A percentile compares a stretch with the other conserved stretches of the same genome.
Evolutionary conservation across 495 filamentous ascomycete species (phyloP).

Genomic region (Aspergillus carlsbadensis): DNA sequence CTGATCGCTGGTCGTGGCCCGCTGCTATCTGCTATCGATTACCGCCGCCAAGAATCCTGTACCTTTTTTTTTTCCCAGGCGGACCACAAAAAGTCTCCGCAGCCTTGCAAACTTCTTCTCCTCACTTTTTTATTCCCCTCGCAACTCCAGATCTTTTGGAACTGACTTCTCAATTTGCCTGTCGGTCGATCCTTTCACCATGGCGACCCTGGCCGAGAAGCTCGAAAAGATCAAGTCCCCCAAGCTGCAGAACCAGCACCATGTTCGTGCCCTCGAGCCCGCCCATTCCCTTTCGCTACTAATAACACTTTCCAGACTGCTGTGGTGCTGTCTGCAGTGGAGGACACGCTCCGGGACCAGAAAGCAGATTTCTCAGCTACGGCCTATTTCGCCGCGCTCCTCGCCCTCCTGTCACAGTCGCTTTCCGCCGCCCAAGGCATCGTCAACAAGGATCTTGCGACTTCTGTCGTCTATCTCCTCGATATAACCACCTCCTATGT

Average conservation of each 20-base stretch:
- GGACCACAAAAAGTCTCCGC: conserved; percentile 33
- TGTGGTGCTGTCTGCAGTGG: conserved; percentile 84
- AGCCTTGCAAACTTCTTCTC: conserved; percentile 21
- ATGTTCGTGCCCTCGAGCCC: conserved; percentile 52
- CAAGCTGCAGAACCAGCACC: conserved; percentile 91
- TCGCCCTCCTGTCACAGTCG: conserved; percentile 80
- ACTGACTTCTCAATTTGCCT: conserved; percentile 20
- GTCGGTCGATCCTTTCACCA: conserved; percentile 37
- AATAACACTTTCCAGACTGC: conserved; percentile 60
- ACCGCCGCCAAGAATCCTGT: conserved; percentile 33
- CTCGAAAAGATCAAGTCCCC: conserved; percentile 95
- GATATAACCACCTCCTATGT: conserved; percentile 82
- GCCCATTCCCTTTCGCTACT: conserved; percentile 14
- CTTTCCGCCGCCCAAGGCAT: conserved; percentile 59
- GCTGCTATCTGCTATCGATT: conserved; percentile 22
- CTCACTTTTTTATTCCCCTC: conserved; percentile 28
- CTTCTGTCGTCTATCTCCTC: conserved; percentile 92
- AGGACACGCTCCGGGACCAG: conserved; percentile 86
- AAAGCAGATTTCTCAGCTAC: conserved; percentile 79
- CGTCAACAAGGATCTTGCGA: conserved; percentile 79
- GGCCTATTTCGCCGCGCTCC: conserved; percentile 93
- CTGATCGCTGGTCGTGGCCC: neutral
- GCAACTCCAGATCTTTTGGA: conserved; percentile 11
- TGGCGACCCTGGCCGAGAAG: conserved; percentile 81
- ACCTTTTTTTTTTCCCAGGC: conserved; percentile 34